Conservation (phyloP, 2,329 filamentous ascomycete genomes). For the Neopestalotiopsis sp. region DNA sequence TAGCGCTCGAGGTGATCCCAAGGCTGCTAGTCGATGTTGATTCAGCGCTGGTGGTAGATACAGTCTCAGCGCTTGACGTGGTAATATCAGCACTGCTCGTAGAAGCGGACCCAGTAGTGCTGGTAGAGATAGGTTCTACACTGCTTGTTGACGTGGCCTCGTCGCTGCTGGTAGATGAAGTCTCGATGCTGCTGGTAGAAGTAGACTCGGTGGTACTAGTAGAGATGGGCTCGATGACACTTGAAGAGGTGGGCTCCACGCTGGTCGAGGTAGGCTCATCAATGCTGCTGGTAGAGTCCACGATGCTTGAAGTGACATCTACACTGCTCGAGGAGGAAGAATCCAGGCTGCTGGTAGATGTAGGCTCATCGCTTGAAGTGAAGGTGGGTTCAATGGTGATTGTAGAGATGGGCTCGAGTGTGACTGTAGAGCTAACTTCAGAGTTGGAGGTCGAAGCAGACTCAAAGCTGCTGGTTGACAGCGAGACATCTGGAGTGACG, state of each 20-base stretch:
- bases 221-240: not conserved
- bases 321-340: not conserved
- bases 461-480: not conserved
- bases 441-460: not conserved
- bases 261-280: too few relatives aligned
- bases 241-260: not conserved
- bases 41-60: not conserved
- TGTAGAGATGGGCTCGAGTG: not conserved
- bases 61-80: not conserved
- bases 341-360: not conserved
- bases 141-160: not conserved
- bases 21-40: not conserved
- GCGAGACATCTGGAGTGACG: too few relatives aligned
- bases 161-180: too few relatives aligned
- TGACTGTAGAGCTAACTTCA: not conserved
- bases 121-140: not conserved
- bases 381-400: not conserved
- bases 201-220: not conserved
- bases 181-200: not conserved
- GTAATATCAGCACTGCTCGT: not conserved
- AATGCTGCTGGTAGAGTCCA: not conserved
- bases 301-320: not conserved
- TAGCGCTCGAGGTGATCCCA: not conserved
- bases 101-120: not conserved
- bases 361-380: not conserved